Base-by-base conservation (phyloP, 768 basidiomycete species). In the Suillus decipiens region DNA sequence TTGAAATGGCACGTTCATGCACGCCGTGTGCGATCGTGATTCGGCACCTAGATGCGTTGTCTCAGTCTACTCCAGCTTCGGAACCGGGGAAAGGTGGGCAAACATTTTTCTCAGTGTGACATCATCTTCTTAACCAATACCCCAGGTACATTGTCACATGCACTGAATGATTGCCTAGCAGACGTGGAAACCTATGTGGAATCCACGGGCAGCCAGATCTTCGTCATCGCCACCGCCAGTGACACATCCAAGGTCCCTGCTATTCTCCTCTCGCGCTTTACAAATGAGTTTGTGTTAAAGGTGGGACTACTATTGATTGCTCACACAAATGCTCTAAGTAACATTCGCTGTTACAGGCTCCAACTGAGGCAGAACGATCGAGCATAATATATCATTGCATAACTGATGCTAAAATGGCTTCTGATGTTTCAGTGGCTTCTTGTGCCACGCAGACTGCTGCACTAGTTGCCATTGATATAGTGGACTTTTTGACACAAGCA, bases 401-500 rank as follows among this genome's bases (percentile, higher is more conserved):
- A 72, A 63, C 71, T 2, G 73, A 75, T 12, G 72, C 73, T 31
- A 56, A 66, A 0, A 69, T 95, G 39, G 84, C 88, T 0, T 84
- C 90, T 0, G 97, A 99, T 75, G 88, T 97, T 2, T 89, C 89
- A 9, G 62, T 96, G n/a, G 73, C 77, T 41, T 73, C 76, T 5
- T 67, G 99, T 4, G 93, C 97, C 5, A 84, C 85, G 2, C 93
- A 96, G 71, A 96, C 96, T 4, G 97, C 97, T 17, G 95, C 95
- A 2, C 79, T 99, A 7, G 87, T 93, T 33, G 91, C 93, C 2
- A 84, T 80, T 15, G 97, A 99, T 73, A 80, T 99, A 15, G 81
- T 79, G 28, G 84, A 90, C 68, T 81, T 99, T 6, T 83, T 92
- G 1, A 68, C 70, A 15, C 85, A 87, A 34, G 84, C 93, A 0